These are phyloP conservation scores for Cylindrotheca fusiformis DNA, from an alignment of 108 stramenopile species.

Conservation along the genomic window DNA sequence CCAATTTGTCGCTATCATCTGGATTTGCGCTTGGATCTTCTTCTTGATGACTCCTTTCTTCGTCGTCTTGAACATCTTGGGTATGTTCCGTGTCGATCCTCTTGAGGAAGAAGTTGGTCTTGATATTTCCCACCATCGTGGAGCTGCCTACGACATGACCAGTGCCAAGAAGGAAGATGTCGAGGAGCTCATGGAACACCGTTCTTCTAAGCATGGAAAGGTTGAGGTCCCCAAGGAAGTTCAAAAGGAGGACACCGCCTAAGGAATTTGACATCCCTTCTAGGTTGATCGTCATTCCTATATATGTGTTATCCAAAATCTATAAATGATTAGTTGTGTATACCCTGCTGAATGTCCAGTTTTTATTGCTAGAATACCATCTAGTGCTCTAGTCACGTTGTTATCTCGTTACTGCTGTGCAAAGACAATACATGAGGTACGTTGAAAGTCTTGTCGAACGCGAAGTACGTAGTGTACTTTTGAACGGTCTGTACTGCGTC, in stretches of 20 bases:
- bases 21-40: constrained; percentile 78
- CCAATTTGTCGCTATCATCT: constrained; percentile 65
- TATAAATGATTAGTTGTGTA: neutral
- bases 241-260: constrained; percentile 32
- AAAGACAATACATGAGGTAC: too few relatives aligned
- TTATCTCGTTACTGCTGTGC: too few relatives aligned
- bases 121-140: constrained; percentile 83
- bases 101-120: constrained; percentile 83
- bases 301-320: neutral
- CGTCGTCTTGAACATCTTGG: constrained; percentile 53
- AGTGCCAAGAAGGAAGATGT: constrained; percentile 57
- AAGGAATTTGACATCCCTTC: neutral
- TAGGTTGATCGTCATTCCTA: neutral
- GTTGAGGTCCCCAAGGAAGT: constrained; percentile 48
- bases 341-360: too few relatives aligned
- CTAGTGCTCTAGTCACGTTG: too few relatives aligned
- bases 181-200: constrained; percentile 61
- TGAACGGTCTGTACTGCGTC: too few relatives aligned
- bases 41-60: constrained; percentile 79
- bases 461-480: too few relatives aligned
- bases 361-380: too few relatives aligned
- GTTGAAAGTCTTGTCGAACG: too few relatives aligned
- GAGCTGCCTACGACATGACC: constrained; percentile 68
- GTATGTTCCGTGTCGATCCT: constrained; percentile 85
- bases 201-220: constrained; percentile 58